Evolutionary conservation across 1,284 basidiomycete species (phyloP), one percentile per base, ranked within the genome.

Genomic region (Sporisorium iseilematis-ciliati): DNA sequence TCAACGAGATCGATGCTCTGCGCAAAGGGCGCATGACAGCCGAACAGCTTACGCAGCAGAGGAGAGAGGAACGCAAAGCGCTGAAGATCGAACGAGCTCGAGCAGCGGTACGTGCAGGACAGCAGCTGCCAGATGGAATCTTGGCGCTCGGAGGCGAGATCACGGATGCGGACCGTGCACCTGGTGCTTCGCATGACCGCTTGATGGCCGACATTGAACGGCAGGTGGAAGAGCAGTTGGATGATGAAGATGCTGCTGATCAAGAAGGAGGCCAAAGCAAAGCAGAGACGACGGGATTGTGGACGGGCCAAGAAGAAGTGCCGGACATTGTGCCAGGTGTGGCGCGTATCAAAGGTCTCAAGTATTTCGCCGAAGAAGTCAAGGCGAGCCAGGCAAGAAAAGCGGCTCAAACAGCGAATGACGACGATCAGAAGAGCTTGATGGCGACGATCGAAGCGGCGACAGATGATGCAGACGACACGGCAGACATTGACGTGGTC

Each of bases 21-120:
- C 93, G 92, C 81, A 78, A 76, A 54, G 80, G 79, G 18, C 60
- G 74, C 25, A 64, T 80, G 53, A 85, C 83, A 2, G 77, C 83
- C 0, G 83, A 85, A 58, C 82, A 85, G 59, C 69, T 85, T 41
- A 85, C 83, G 8, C 80, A 81, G 50, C 66, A 63, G 21, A 59
- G 83, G 3, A 69, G 83, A 46, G 78, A 80, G 38, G 83, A 84
- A 53, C 59, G 83, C 31, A 79, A 80, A 26, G 71, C 78, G 23
- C 77, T 83, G 50, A 85, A 85, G 66, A 85, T 85, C 38, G 83
- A 83, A 48, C 72, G 83, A 23, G 83, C 83, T 2, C 63, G 79
- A 40, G 71, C 81, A 10, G 83, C 83, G 0, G 83, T 85, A 0
- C 73, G 77, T 20, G 83, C 83, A 0, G 83, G 83, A 3, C 79